Base-by-base conservation (phyloP, 345 rosid genomes). In the Pistacia integerrima region DNA sequence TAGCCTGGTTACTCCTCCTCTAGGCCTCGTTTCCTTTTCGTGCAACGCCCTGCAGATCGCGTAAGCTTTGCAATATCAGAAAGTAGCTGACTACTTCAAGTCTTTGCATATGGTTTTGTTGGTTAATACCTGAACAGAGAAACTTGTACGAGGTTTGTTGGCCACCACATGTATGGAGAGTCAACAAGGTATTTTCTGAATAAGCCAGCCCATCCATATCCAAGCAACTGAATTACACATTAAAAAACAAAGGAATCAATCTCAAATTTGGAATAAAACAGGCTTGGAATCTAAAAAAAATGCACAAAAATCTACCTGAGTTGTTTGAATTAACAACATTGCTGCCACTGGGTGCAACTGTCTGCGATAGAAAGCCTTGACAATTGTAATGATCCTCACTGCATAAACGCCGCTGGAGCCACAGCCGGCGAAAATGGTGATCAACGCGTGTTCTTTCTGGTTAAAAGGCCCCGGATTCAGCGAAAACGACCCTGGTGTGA, bases 161-260 rank as follows among this genome's bases (percentile, higher is more conserved):
- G 98, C 98, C 98, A 94, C 96, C 97, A 92, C 96, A 90, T 90
- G 73, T 84, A 94, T 0, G 98, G 93, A 0, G 95, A 92, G 1
- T 94, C 97, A 7, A 94, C 96, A 0, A 88, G 87, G 81, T 83
- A 77, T 75, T 69, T 86, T 72, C 91, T 85, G 84, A 94, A 90
- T 2, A 92, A 16, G 14, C 98, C 92, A 64, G 89, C 98, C 93
- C 90, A 94, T 44, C 96, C 96, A 83, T 92, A 90, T 14, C 97
- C 94, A 77, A 94, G 88, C 82, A 94, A 59, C 97, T 92, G 90
- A 65, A 73, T 74, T 49, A 18, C 13, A 16, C 8, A 48, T 6
- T 3, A 17, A 54, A 14, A 54, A 54, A 14, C 57, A 54, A 14
- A 5, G 3, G n/a, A 54, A 54, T 54, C 57, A 13, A 54, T 0